Evolutionary conservation across 2,329 filamentous ascomycete species (phyloP).

Genomic region (Teratosphaeria nubilosa): DNA sequence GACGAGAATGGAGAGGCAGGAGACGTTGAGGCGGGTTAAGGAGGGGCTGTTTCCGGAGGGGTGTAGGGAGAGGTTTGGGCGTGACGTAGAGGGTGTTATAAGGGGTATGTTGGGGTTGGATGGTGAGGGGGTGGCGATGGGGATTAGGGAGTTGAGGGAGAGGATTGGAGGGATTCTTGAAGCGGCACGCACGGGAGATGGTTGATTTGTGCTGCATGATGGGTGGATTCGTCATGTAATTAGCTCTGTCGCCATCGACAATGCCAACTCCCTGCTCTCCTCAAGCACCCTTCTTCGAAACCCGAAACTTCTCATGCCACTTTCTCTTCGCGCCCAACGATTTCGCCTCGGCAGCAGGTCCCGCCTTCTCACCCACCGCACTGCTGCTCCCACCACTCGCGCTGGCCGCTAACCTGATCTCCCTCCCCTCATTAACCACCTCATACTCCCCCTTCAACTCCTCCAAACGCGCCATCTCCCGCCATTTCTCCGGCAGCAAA

Average conservation of each 20-base stretch:
- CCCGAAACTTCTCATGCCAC: slow-evolving; percentile 30
- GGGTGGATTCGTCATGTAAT: too few species aligned
- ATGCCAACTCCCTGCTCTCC: neutral
- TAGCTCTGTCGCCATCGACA: too few species aligned
- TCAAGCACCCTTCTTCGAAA: slow-evolving; percentile 18
- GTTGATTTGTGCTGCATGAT: neutral
- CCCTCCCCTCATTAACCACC: slow-evolving; percentile 11
- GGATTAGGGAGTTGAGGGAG: neutral
- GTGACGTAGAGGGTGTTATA: neutral
- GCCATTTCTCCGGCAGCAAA: slow-evolving; percentile 24
- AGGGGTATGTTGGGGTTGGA: neutral
- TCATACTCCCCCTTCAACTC: slow-evolving; percentile 16
- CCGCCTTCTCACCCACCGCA: too few species aligned
- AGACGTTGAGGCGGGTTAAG: slow-evolving; percentile 26
- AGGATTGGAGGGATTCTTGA: neutral
- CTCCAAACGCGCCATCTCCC: slow-evolving; percentile 15
- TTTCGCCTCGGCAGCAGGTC: neutral
- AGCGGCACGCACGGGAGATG: neutral
- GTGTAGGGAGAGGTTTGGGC: neutral
- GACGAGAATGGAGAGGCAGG: slow-evolving; percentile 31
- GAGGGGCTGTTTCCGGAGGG: slow-evolving; percentile 1
- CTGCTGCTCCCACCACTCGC: slow-evolving; percentile 4
- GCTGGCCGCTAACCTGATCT: slow-evolving; percentile 13
- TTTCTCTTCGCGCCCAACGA: slow-evolving; percentile 24
- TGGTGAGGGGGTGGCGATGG: neutral